Conservation (phyloP, 1,284 basidiomycete genomes). For the Austroboletus rostrupii region DNA sequence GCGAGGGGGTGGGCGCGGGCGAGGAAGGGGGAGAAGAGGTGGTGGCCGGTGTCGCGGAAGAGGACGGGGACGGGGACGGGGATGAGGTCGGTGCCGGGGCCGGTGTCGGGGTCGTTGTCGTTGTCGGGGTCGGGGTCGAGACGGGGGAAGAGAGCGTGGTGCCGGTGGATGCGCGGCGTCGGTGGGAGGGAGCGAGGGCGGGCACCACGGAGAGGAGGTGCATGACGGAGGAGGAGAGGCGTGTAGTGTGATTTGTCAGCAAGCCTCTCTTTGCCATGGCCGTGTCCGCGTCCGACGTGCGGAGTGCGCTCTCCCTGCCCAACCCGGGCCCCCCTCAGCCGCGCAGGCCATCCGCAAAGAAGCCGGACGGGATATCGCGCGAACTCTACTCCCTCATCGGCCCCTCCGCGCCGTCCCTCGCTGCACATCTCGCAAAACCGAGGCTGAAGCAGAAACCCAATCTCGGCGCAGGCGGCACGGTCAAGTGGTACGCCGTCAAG, state of each 20-base stretch:
- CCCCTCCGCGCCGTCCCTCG: constrained; percentile 81
- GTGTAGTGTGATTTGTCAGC: constrained; percentile 11
- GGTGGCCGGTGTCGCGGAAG: no score
- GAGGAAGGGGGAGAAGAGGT: no score
- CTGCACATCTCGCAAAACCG: constrained; percentile 71
- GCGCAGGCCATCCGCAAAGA: constrained; percentile 39
- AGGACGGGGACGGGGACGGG: not conserved
- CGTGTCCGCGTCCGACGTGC: constrained; percentile 74
- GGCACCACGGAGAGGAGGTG: not conserved
- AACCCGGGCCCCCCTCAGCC: constrained; percentile 7
- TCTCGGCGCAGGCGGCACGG: constrained; percentile 54
- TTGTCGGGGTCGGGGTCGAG: no score
- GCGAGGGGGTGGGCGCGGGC: not conserved
- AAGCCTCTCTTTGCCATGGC: constrained; percentile 48
- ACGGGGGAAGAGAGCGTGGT: not conserved
- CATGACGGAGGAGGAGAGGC: not conserved
- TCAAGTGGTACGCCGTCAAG: constrained; percentile 53
- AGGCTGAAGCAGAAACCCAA: constrained; percentile 85
- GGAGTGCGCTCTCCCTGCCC: constrained; percentile 69
- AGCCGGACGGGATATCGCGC: constrained; percentile 88
- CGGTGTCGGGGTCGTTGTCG: no score
- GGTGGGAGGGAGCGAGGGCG: not conserved
- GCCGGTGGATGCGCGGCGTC: not conserved
- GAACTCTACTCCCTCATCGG: constrained; percentile 95
- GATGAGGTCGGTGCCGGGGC: not conserved